These are phyloP conservation scores for Linderina pennispora DNA, from an alignment of 192 early-diverging fungal genomes.

Conservation along the genomic window DNA sequence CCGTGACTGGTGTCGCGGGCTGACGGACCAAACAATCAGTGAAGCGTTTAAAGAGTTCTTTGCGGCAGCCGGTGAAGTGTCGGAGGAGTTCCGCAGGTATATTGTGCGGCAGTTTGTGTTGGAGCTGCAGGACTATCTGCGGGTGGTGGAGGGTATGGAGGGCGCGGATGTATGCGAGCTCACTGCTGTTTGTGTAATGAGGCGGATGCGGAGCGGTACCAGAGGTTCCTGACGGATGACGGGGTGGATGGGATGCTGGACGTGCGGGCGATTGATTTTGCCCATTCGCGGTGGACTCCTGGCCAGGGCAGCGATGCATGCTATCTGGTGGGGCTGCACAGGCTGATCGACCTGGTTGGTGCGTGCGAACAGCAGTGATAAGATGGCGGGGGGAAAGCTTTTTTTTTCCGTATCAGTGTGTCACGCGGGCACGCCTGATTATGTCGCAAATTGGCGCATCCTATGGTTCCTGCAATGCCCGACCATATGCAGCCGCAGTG, in stretches of 20 bases:
- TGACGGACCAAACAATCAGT: slow-evolving; percentile 45
- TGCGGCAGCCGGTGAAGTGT: slow-evolving; percentile 32
- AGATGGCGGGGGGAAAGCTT: no score
- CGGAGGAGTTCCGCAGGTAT: slow-evolving; percentile 45
- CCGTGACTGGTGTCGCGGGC: slow-evolving; percentile 13
- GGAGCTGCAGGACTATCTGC: slow-evolving; percentile 51
- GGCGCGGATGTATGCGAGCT: slow-evolving; percentile 66
- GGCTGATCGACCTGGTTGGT: slow-evolving; percentile 51
- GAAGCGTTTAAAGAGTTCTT: slow-evolving; percentile 64
- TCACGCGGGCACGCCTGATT: no score
- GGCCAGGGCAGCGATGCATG: slow-evolving; percentile 62
- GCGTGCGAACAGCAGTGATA: no score
- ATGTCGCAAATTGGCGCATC: no score
- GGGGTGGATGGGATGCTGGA: slow-evolving; percentile 48
- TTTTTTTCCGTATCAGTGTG: slow-evolving; percentile 7
- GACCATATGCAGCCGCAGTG: no score
- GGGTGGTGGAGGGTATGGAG: slow-evolving; percentile 48
- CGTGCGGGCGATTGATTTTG: slow-evolving; percentile 85
- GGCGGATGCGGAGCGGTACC: slow-evolving; percentile 49
- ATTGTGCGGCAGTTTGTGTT: slow-evolving; percentile 57
- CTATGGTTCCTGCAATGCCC: no score
- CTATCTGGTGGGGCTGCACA: slow-evolving; percentile 60
- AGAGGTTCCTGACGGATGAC: slow-evolving; percentile 43
- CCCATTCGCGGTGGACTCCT: slow-evolving; percentile 66
- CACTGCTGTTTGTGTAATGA: slow-evolving; percentile 79